Evolutionary conservation across 495 filamentous ascomycete genomes (phyloP), one percentile per base, ranked within the genome.

Genomic region (Penicillium longicatenatum): DNA sequence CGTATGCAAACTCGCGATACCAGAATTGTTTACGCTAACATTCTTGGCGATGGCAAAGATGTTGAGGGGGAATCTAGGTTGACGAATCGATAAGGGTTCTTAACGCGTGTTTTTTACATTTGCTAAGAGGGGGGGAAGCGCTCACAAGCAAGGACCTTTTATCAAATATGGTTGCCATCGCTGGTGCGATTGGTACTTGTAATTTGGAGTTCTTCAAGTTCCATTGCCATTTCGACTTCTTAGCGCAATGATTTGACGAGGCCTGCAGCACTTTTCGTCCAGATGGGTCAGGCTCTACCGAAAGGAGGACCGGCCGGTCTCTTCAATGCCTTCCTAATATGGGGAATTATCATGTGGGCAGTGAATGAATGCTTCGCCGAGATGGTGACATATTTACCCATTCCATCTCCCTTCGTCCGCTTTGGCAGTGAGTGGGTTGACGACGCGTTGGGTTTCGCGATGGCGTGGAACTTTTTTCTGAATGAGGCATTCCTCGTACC

Each of bases 401-500:
- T 86, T 10, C 79, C 77, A 21, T 86, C 75, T 30, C 76, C 66
- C 11, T 82, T 84, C 60, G 79, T 78, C 58, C 75, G 71, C 6
- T 76, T 79, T 49, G 72, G 74, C 14, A 62, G 64, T 14, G 65
- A 74, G 44, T 84, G 81, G 72, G 76, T 83, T 33, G 80, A 84
- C 54, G 75, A 76, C 20, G 76, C 80, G 14, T 73, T 77, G 66
- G 81, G 81, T 14, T 82, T 82, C 58, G 73, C 76, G 57, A 75
- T 75, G 29, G 79, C 78, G 3, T 84, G 80, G 80, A 80, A 83
- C 54, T 91, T 91, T 66, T 73, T 90, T 55, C 82, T 89, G 52
- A 68, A 71, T 57, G 83, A 88, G 64, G 87, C 86, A 0, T 76
- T 83, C 24, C 70, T 87, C 5, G 84, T 91, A 20, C 88, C 88